Conservation (phyloP, 169 alveolate species). For the Prorocentrum cordatum region DNA sequence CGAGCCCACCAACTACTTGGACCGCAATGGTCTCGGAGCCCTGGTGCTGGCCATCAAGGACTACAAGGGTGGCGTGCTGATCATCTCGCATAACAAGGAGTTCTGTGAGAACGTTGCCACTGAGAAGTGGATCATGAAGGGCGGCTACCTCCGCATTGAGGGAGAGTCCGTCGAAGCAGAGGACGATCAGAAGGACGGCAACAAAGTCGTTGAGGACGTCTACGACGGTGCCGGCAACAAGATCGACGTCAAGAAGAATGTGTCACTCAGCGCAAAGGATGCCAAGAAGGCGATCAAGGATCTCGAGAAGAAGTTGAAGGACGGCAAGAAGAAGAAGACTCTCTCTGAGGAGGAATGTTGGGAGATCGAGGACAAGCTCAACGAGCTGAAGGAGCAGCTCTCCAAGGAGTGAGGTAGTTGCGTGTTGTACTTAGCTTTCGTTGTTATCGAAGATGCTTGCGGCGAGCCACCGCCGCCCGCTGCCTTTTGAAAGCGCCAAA, state of each 20-base stretch:
- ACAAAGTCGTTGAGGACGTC: conserved; percentile 56
- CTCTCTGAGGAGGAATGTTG: conserved; percentile 63
- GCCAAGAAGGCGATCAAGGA: conserved; percentile 65
- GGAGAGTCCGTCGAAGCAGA: conserved; percentile 68
- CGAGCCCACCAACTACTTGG: conserved; percentile 73
- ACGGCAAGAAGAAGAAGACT: conserved; percentile 68
- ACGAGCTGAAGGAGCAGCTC: background rate
- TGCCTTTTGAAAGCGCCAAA: no score
- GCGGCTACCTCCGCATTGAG: conserved; percentile 47
- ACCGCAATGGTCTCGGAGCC: conserved; percentile 68
- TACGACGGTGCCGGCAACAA: conserved; percentile 70
- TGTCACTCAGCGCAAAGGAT: conserved; percentile 1
- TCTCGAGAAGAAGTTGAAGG: conserved; percentile 70
- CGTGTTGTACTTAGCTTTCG: no score
- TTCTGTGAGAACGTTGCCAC: conserved; percentile 71
- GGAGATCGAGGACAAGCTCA: conserved; percentile 11
- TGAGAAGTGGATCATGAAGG: conserved; percentile 71
- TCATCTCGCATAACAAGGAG: conserved; percentile 72
- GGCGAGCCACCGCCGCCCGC: no score
- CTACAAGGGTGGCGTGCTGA: conserved; percentile 72
- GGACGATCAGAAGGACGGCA: conserved; percentile 23
- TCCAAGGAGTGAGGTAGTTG: no score
- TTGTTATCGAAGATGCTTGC: no score
- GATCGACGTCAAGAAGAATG: conserved; percentile 69
- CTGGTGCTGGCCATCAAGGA: conserved; percentile 65